phyloP scores from a whole-genome alignment of 345 rosid genomes.

The Psidium friedrichsthalianum region DNA sequence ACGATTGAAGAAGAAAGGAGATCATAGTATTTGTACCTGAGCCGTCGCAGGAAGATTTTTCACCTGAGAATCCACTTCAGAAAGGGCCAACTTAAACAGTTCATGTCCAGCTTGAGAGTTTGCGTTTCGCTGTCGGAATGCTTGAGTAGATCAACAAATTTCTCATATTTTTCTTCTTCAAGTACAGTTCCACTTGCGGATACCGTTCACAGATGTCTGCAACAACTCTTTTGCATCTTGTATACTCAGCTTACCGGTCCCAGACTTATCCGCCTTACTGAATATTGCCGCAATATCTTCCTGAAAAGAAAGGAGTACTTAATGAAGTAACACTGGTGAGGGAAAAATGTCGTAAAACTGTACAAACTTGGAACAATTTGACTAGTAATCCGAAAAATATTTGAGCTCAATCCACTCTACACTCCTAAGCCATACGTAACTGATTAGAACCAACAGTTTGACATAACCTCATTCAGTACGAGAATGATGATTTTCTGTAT shows the following conservation, averaged over 20 bases:
- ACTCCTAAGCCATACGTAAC: background rate
- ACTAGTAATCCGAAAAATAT: background rate
- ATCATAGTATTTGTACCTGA: conserved; percentile 26
- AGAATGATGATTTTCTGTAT: background rate
- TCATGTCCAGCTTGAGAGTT: conserved; percentile 29
- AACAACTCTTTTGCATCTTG: conserved; percentile 45
- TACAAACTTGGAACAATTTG: background rate
- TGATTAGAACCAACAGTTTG: background rate
- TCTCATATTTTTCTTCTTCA: conserved; percentile 48
- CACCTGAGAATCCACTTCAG: conserved; percentile 74
- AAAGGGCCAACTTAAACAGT: conserved; percentile 39
- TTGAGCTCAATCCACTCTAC: background rate
- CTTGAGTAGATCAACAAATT: conserved; percentile 33
- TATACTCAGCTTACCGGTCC: conserved; percentile 29
- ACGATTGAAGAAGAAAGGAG: background rate
- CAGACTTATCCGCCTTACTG: conserved; percentile 53
- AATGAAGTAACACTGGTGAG: background rate
- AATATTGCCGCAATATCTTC: conserved; percentile 67
- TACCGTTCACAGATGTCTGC: conserved; percentile 67
- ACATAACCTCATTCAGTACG: background rate
- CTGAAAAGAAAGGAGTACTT: conserved; percentile 10
- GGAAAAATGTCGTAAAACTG: background rate
- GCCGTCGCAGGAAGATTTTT: conserved; percentile 81
- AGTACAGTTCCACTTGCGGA: conserved; percentile 57
- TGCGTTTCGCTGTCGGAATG: conserved; percentile 23